Conservation (phyloP, 257 asterid species). For the Fraxinus cuspidata region DNA sequence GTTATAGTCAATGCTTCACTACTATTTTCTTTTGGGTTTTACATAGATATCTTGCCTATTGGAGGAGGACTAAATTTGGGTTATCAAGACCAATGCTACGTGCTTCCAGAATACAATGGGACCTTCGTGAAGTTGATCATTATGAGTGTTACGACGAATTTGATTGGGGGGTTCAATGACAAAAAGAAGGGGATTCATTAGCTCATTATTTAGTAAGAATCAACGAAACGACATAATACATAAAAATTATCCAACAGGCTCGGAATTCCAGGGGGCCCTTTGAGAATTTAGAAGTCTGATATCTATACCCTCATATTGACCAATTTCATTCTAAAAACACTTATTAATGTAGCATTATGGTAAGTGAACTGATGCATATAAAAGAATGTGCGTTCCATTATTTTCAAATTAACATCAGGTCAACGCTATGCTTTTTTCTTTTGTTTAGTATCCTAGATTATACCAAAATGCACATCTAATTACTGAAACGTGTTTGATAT, state of each 20-base stretch:
- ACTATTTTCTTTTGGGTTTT: background rate
- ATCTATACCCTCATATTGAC: background rate
- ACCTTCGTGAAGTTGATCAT: no score
- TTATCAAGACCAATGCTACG: no score
- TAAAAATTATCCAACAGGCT: no score
- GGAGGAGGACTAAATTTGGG: no score
- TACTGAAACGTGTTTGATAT: background rate
- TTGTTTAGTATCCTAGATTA: background rate
- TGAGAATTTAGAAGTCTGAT: no score
- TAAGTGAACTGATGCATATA: background rate
- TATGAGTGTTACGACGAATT: no score
- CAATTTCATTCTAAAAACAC: background rate
- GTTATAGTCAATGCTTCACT: conserved; percentile 18
- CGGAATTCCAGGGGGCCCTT: no score
- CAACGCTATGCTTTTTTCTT: background rate
- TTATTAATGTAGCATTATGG: background rate
- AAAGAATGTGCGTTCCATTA: background rate
- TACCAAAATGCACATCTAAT: background rate
- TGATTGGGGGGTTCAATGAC: no score
- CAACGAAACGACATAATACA: no score
- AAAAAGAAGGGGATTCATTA: no score
- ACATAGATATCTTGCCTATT: background rate
- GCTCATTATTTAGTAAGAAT: no score
- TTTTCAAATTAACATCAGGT: background rate
- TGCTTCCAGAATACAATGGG: no score